A percentile compares a stretch with the other conserved stretches of the same genome.
Evolutionary conservation across 106 monocot species (phyloP).

Genomic region (Platanthera guangdongensis): DNA sequence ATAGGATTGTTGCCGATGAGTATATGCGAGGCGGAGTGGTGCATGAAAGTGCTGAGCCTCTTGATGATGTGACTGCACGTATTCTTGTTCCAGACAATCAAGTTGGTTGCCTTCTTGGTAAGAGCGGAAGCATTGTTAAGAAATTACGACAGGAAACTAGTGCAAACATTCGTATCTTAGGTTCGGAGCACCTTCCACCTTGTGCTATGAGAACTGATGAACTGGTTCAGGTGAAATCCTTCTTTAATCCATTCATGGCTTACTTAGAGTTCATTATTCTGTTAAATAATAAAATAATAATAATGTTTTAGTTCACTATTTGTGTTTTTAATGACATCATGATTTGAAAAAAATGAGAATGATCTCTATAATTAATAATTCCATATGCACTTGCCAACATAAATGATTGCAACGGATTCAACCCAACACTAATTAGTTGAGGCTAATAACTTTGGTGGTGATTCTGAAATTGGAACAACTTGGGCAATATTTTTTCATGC

Average conservation of each 20-base stretch:
- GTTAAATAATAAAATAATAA: neutral
- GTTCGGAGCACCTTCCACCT: constrained; percentile 54
- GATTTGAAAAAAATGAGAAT: neutral
- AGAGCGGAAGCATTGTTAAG: constrained; percentile 65
- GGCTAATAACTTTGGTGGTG: neutral
- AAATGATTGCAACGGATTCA: neutral
- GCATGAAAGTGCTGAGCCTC: constrained; percentile 28
- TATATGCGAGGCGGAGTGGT: constrained; percentile 33
- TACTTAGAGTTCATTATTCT: neutral
- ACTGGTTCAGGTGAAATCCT: constrained; percentile 49
- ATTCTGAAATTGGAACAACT: neutral
- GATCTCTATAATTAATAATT: neutral
- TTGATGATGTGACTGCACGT: constrained; percentile 42
- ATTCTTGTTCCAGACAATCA: constrained; percentile 69
- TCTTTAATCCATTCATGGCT: neutral
- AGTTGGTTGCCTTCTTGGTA: constrained; percentile 77
- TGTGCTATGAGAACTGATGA: constrained; percentile 78
- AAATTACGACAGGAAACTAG: constrained; percentile 51
- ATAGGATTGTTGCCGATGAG: constrained; percentile 68
- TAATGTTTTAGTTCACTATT: neutral
- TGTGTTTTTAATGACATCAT: neutral
- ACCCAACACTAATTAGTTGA: neutral
- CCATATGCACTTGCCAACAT: neutral
- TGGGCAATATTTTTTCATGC: neutral
- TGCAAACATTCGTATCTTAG: constrained; percentile 55